Percentiles rank a stretch among this genome's conserved stretches.
Conservation (phyloP, 2,329 filamentous ascomycete species). For the Cercospora sp. region DNA sequence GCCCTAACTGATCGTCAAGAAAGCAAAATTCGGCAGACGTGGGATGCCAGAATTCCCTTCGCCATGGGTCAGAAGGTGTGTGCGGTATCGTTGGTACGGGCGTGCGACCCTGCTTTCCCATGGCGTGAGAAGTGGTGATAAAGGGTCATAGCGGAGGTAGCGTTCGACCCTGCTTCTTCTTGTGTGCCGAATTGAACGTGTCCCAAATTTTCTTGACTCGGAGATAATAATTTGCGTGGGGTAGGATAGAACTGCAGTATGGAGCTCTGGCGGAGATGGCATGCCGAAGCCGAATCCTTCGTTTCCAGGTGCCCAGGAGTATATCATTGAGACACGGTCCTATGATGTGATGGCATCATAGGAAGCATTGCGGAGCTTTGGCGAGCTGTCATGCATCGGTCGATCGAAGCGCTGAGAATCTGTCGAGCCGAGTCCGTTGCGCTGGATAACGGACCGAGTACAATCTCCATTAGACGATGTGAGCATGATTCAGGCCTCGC, state of each 20-base stretch:
- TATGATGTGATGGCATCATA: not conserved
- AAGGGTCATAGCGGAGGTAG: not conserved
- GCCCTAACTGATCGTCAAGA: not conserved
- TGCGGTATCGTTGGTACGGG: not conserved
- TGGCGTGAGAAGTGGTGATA: not conserved
- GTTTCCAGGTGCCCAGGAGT: not conserved
- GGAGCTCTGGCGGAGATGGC: not conserved
- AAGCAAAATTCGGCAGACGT: not conserved
- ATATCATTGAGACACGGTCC: not conserved
- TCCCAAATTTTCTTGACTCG: not conserved
- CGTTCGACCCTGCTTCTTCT: not conserved
- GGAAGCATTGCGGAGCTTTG: not conserved
- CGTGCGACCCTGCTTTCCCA: not conserved
- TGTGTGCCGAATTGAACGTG: not conserved
- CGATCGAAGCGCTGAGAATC: not conserved
- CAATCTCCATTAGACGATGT: not conserved
- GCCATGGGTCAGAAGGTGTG: not conserved
- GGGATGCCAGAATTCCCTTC: not conserved
- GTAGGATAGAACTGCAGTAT: not conserved
- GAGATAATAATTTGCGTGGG: not conserved
- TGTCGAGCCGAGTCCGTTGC: not conserved
- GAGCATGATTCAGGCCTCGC: not conserved
- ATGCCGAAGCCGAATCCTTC: not conserved
- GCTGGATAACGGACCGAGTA: not conserved
- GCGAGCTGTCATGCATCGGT: not conserved